Evolutionary conservation across 2,329 filamentous ascomycete genomes (phyloP).

Genomic region (Alternaria hordeiaustralica): DNA sequence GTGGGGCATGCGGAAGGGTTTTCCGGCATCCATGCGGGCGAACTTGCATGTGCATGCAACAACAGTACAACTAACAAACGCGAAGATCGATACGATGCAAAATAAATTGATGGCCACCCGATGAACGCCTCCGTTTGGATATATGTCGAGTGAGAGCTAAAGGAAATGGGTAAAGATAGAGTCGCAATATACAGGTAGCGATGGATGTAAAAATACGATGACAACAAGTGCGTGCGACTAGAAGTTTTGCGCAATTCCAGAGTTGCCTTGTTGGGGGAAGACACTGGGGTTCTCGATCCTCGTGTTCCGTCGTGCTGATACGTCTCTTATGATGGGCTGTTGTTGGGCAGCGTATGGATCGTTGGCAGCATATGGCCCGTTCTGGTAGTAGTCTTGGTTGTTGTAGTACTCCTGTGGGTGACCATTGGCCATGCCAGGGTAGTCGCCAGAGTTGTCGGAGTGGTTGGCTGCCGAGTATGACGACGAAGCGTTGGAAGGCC

Average conservation of each 20-base stretch:
- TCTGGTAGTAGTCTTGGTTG: slow-evolving; percentile 62
- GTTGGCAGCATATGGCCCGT: slow-evolving; percentile 62
- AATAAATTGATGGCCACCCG: slow-evolving; percentile 1
- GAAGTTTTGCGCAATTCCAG: slow-evolving; percentile 97
- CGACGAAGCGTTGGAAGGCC: slow-evolving; percentile 93
- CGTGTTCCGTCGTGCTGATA: slow-evolving; percentile 89
- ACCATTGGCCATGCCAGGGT: slow-evolving; percentile 54
- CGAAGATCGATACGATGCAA: slow-evolving; percentile 11
- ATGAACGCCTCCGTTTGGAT: slow-evolving; percentile 20
- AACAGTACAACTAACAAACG: background rate
- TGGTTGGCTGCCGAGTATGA: slow-evolving; percentile 84
- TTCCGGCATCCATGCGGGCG: slow-evolving; percentile 7
- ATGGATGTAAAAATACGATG: slow-evolving; percentile 2
- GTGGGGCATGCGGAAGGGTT: slow-evolving; percentile 11
- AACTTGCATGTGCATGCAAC: slow-evolving; percentile 15
- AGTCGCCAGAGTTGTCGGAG: slow-evolving; percentile 69
- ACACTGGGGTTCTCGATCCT: slow-evolving; percentile 90
- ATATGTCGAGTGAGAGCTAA: slow-evolving; percentile 11
- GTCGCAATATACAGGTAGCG: slow-evolving; percentile 28
- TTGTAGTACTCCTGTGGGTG: slow-evolving; percentile 61
- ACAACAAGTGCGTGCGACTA: slow-evolving; percentile 51
- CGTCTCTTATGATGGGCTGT: slow-evolving; percentile 89
- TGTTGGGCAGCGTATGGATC: slow-evolving; percentile 60
- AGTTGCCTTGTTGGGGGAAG: slow-evolving; percentile 86
- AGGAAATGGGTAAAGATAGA: slow-evolving; percentile 5